Evolutionary conservation across 2,329 filamentous ascomycete species (phyloP).

Genomic region (Chaetomium globosum): DNA sequence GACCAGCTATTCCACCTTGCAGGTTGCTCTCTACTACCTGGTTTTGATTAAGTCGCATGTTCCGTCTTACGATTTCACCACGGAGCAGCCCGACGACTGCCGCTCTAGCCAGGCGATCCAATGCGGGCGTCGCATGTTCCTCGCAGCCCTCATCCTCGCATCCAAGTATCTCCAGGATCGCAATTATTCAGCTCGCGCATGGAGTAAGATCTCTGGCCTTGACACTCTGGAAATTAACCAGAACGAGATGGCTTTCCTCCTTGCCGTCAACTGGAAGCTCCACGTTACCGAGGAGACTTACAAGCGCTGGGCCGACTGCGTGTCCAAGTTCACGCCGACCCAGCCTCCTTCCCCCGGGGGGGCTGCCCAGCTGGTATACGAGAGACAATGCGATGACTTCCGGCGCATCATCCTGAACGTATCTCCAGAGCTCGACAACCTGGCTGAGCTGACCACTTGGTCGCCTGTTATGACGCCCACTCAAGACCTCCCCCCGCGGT

Average conservation of each 20-base stretch:
- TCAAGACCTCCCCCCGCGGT: conserved; percentile 47
- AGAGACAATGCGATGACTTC: conserved; percentile 58
- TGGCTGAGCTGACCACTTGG: conserved; percentile 54
- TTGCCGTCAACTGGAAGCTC: conserved; percentile 89
- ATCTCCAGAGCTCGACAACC: conserved; percentile 61
- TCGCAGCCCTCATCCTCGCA: conserved; percentile 89
- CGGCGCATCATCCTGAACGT: conserved; percentile 60
- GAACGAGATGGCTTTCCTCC: conserved; percentile 90
- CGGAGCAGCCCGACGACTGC: conserved; percentile 76
- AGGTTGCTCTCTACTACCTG: conserved; percentile 95
- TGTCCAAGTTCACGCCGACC: conserved; percentile 78
- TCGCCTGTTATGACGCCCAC: conserved; percentile 42
- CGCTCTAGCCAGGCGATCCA: conserved; percentile 79
- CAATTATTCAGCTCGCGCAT: conserved; percentile 95
- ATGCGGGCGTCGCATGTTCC: conserved; percentile 96
- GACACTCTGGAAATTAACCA: conserved; percentile 93
- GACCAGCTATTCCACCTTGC: conserved; percentile 95
- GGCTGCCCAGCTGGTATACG: conserved; percentile 45
- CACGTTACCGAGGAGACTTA: conserved; percentile 90
- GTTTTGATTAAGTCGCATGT: conserved; percentile 91
- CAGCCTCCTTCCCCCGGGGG: conserved; percentile 59
- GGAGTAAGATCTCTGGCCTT: conserved; percentile 99
- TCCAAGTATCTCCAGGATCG: conserved; percentile 98
- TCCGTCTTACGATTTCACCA: conserved; percentile 79
- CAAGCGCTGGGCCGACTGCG: conserved; percentile 90